A percentile compares a stretch with the other conserved stretches of the same genome.
phyloP scores from a whole-genome alignment of 2,329 filamentous ascomycete species.

The Nannizziopsis arthrosporioides region DNA sequence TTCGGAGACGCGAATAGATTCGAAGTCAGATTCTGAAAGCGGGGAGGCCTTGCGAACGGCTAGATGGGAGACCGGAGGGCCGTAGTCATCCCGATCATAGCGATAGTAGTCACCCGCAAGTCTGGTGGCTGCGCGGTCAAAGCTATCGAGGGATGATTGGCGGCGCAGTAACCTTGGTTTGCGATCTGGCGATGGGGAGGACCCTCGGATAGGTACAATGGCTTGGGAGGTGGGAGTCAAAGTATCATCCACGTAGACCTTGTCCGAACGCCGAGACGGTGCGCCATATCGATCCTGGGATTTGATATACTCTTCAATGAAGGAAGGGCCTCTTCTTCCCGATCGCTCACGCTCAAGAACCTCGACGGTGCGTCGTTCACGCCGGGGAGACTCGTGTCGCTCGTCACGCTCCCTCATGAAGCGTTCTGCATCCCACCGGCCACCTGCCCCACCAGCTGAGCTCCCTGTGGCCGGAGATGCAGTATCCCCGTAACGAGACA shows the following conservation, averaged over 20 bases:
- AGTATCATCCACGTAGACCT: slow-evolving; percentile 33
- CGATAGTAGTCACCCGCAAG: slow-evolving; percentile 35
- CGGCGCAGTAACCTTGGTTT: slow-evolving; percentile 49
- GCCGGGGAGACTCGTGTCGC: slow-evolving; percentile 22
- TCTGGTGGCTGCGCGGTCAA: slow-evolving; percentile 59
- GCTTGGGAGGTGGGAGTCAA: slow-evolving; percentile 38
- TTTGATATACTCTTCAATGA: slow-evolving; percentile 23
- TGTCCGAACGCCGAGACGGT: slow-evolving; percentile 29
- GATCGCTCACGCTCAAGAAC: slow-evolving; percentile 28
- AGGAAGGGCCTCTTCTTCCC: slow-evolving; percentile 31
- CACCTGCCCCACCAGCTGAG: slow-evolving; percentile 21
- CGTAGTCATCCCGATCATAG: slow-evolving; percentile 26
- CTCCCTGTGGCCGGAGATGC: slow-evolving; percentile 20
- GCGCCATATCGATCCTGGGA: slow-evolving; percentile 35
- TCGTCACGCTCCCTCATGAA: slow-evolving; percentile 35
- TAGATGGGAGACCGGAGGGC: slow-evolving; percentile 41
- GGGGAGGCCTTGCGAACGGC: slow-evolving; percentile 51
- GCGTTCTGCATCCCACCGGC: slow-evolving; percentile 32
- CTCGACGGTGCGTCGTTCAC: slow-evolving; percentile 9
- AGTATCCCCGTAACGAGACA: slow-evolving; percentile 31
- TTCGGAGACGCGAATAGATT: slow-evolving; percentile 58
- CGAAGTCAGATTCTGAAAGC: slow-evolving; percentile 45
- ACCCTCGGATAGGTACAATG: slow-evolving; percentile 45
- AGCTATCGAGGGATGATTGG: slow-evolving; percentile 83
- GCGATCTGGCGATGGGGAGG: slow-evolving; percentile 40